These are phyloP conservation scores for Tuber borchii DNA, from an alignment of 495 filamentous ascomycete species.

Conservation along the genomic window DNA sequence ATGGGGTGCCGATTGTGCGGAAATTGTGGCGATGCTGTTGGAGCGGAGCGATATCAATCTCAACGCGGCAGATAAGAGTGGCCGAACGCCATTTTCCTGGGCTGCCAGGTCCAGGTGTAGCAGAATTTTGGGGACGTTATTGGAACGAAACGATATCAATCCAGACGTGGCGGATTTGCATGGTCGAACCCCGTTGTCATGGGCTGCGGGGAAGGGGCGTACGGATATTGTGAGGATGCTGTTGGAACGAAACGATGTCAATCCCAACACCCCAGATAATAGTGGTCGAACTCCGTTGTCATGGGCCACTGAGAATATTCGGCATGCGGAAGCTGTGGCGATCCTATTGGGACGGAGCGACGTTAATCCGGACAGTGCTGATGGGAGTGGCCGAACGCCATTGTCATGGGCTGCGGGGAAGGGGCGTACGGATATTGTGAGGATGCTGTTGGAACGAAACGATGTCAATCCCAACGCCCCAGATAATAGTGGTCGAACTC, in stretches of 20 bases:
- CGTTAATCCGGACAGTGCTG: slow-evolving; percentile 35
- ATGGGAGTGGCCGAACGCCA: slow-evolving; percentile 28
- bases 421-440: slow-evolving; percentile 31
- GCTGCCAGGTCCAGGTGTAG: slow-evolving; percentile 44
- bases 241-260: no score
- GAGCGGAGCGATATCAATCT: slow-evolving; percentile 16
- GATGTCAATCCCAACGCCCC: slow-evolving; percentile 18
- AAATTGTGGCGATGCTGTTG: slow-evolving; percentile 36
- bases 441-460: slow-evolving; percentile 29
- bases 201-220: no score
- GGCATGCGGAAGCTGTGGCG: no score
- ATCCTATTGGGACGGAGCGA: slow-evolving; percentile 8
- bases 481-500: slow-evolving; percentile 39
- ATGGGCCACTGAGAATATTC: no score
- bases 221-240: neutral
- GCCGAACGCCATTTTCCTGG: slow-evolving; percentile 43
- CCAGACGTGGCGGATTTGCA: slow-evolving; percentile 10
- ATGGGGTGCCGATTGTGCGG: no score
- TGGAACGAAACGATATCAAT: slow-evolving; percentile 9
- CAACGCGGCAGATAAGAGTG: slow-evolving; percentile 26
- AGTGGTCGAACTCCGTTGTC: no score
- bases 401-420: slow-evolving; percentile 41
- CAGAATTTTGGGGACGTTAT: slow-evolving; percentile 34
- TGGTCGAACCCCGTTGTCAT: slow-evolving; percentile 34
- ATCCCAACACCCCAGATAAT: no score